Percentiles rank a stretch among this genome's conserved stretches.
These are phyloP conservation scores for Solanum neorickii DNA, from an alignment of 257 asterid species.

Conservation along the genomic window DNA sequence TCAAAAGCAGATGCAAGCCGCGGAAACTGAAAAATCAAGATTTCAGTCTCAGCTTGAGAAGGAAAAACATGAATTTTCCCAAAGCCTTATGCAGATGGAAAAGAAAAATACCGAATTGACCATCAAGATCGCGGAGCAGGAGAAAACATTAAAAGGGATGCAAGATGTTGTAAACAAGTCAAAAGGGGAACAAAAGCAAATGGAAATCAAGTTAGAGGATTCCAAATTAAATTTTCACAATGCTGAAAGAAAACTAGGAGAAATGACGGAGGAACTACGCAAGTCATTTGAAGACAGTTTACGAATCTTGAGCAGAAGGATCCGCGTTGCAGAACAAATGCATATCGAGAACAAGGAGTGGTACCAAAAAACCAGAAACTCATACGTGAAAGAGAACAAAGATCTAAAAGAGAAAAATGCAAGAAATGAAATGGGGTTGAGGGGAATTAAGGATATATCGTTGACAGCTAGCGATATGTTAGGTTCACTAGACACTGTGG, in stretches of 20 bases:
- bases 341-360: slow-evolving; percentile 70
- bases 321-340: slow-evolving; percentile 74
- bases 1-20: slow-evolving; percentile 14
- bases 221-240: slow-evolving; percentile 27
- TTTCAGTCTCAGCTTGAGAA: slow-evolving; percentile 16
- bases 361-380: slow-evolving; percentile 34
- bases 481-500: slow-evolving; percentile 35
- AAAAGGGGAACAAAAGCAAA: slow-evolving; percentile 15
- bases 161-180: slow-evolving; percentile 2
- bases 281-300: slow-evolving; percentile 59
- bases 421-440: slow-evolving; percentile 12
- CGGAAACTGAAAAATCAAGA: slow-evolving; percentile 10
- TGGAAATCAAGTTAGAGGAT: neutral
- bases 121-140: slow-evolving; percentile 24
- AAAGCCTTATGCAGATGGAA: slow-evolving; percentile 19
- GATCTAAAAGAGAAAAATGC: slow-evolving; percentile 21
- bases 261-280: slow-evolving; percentile 49
- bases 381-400: slow-evolving; percentile 23
- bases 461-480: slow-evolving; percentile 37
- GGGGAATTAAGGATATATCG: slow-evolving; percentile 33
- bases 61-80: slow-evolving; percentile 14
- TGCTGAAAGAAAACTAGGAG: slow-evolving; percentile 53
- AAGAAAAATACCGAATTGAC: slow-evolving; percentile 25
- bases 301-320: slow-evolving; percentile 64
- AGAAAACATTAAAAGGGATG: neutral